A percentile compares a stretch with the other conserved stretches of the same genome.
Evolutionary conservation across 139 green algal genomes (phyloP).

Genomic region (Nannochloris sp.): DNA sequence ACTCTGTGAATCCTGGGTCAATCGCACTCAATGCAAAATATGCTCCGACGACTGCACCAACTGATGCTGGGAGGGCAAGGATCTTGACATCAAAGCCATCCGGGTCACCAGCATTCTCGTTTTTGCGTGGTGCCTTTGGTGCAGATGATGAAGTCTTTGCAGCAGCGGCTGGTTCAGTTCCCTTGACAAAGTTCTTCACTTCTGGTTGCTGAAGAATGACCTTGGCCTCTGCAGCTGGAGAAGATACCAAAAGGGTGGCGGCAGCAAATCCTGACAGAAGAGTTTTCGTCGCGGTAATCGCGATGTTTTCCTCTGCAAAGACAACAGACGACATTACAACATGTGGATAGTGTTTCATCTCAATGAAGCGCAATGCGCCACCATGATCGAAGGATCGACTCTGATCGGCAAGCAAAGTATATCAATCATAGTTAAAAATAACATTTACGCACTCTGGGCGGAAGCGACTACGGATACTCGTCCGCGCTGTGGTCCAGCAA

Average conservation of each 20-base stretch:
- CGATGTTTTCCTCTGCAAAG: not conserved
- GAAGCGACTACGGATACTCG: not conserved
- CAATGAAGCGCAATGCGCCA: too few species aligned
- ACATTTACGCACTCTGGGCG: not conserved
- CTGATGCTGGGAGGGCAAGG: slow-evolving; percentile 14
- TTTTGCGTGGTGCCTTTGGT: slow-evolving; percentile 12
- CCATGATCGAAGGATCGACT: too few species aligned
- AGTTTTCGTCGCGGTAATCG: not conserved
- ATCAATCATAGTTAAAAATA: too few species aligned
- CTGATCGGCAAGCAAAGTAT: too few species aligned
- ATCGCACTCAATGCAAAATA: slow-evolving; percentile 1
- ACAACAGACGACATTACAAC: not conserved
- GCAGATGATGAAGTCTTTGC: not conserved
- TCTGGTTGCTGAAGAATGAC: slow-evolving; percentile 23
- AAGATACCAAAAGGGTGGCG: slow-evolving; percentile 3
- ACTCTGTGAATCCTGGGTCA: slow-evolving; percentile 17
- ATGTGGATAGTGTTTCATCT: not conserved
- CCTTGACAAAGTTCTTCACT: slow-evolving; percentile 34
- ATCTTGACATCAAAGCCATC: slow-evolving; percentile 14
- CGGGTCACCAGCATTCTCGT: slow-evolving; percentile 29
- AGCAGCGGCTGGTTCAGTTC: slow-evolving; percentile 11
- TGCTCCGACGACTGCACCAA: slow-evolving; percentile 12
- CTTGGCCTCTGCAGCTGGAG: slow-evolving; percentile 13
- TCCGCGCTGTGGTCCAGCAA: not conserved
- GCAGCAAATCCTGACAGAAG: slow-evolving; percentile 8